Conservation (phyloP, 2,329 filamentous ascomycete species). For the Leptosphaerulina australis region DNA sequence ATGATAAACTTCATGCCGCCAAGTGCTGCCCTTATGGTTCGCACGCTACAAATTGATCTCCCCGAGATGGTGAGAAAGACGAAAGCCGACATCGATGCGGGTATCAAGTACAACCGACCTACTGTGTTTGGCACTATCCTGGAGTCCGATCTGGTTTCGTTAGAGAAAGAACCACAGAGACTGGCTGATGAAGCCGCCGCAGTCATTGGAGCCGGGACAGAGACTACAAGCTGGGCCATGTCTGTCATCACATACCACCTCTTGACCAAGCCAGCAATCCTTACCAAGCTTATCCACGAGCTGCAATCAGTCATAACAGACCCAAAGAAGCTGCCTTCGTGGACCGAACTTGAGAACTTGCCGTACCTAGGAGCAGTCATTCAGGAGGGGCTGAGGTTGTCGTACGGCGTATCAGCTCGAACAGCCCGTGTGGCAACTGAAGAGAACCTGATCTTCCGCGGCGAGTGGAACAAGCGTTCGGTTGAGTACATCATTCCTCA, state of each 20-base stretch:
- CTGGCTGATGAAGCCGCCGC: constrained; percentile 41
- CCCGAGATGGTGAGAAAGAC: constrained; percentile 28
- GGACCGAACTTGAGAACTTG: constrained; percentile 32
- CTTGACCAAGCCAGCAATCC: constrained; percentile 31
- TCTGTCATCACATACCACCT: constrained; percentile 39
- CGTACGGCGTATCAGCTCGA: constrained; percentile 35
- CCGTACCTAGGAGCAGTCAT: constrained; percentile 45
- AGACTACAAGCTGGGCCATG: constrained; percentile 42
- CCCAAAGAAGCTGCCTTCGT: constrained; percentile 22
- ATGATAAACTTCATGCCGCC: constrained; percentile 30
- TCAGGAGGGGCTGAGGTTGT: constrained; percentile 39
- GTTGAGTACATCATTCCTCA: constrained; percentile 30
- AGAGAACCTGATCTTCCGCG: constrained; percentile 31
- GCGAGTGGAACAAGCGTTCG: constrained; percentile 33
- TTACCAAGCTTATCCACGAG: constrained; percentile 32
- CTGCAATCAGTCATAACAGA: constrained; percentile 27
- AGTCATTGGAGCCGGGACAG: constrained; percentile 44
- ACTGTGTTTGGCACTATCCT: constrained; percentile 33
- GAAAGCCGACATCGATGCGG: constrained; percentile 30
- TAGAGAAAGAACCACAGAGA: constrained; percentile 34
- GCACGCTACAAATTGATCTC: constrained; percentile 37
- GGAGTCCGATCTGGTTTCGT: constrained; percentile 19
- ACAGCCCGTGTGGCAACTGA: constrained; percentile 34
- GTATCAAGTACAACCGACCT: constrained; percentile 32
- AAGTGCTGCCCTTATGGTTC: constrained; percentile 27